These are phyloP conservation scores for Ganoderma multipileum DNA, from an alignment of 1,284 basidiomycete species.

Conservation along the genomic window DNA sequence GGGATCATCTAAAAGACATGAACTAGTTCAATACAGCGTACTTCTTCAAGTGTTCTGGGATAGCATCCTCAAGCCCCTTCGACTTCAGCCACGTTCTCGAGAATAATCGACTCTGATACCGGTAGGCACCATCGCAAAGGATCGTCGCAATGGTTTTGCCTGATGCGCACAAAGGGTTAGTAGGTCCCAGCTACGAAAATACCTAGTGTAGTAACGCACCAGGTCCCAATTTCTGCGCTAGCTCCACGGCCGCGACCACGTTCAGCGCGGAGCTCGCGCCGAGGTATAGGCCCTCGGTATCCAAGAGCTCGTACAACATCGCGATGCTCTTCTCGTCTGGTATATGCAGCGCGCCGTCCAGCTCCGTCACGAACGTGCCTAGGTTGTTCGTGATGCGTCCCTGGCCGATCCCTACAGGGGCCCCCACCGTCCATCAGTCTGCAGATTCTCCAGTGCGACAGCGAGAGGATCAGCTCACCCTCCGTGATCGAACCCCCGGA, in stretches of 20 bases:
- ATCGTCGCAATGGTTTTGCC: conserved; percentile 91
- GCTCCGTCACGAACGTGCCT: conserved; percentile 79
- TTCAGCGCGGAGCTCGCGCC: conserved; percentile 98
- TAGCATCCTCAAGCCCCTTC: conserved; percentile 82
- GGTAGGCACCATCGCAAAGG: conserved; percentile 94
- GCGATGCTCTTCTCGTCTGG: conserved; percentile 90
- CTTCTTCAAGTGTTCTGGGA: conserved; percentile 88
- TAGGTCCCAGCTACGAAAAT: not conserved
- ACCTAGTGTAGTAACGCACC: conserved; percentile 48
- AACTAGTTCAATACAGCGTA: conserved; percentile 85
- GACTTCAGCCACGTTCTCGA: conserved; percentile 93
- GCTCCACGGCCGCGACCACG: conserved; percentile 91
- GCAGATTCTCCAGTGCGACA: not conserved
- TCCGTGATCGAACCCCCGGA: conserved; percentile 95
- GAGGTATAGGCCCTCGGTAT: conserved; percentile 94
- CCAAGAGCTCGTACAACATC: conserved; percentile 94
- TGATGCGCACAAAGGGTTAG: conserved; percentile 38
- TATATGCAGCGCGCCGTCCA: conserved; percentile 87
- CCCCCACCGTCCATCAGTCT: conserved; percentile 16
- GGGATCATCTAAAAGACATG: not conserved
- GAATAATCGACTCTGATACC: conserved; percentile 96
- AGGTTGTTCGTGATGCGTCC: conserved; percentile 97
- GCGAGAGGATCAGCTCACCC: conserved; percentile 56
- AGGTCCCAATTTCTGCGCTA: conserved; percentile 87
- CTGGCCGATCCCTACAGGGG: conserved; percentile 92